phyloP scores from a whole-genome alignment of 805 yeast genomes.

The Saccharomycopsis oosterbeekiorum region DNA sequence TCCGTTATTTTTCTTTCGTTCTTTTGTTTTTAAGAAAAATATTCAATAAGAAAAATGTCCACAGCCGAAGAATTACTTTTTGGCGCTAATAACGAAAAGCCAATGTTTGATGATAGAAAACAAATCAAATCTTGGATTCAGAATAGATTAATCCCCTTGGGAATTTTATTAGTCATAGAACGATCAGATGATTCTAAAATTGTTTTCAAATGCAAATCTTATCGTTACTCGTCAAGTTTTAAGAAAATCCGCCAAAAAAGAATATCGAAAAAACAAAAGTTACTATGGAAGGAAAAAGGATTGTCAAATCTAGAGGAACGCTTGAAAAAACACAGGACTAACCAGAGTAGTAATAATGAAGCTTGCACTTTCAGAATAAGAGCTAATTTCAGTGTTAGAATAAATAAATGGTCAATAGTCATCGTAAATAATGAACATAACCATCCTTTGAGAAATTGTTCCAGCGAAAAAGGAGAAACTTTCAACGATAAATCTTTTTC shows the following conservation, averaged over 20 bases:
- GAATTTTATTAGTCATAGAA: conserved; percentile 24
- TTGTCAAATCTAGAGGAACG: conserved; percentile 3
- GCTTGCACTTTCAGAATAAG: conserved; percentile 55
- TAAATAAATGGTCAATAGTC: conserved; percentile 48
- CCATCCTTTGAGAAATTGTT: conserved; percentile 32
- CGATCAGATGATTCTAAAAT: conserved; percentile 27
- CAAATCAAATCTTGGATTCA: conserved; percentile 19
- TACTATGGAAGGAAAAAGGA: conserved; percentile 21
- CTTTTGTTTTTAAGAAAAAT: background rate
- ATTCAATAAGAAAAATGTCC: background rate
- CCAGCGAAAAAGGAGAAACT: conserved; percentile 1
- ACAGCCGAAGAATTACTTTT: conserved; percentile 3
- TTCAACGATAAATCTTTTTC: conserved; percentile 15
- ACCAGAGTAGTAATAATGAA: background rate
- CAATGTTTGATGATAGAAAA: conserved; percentile 12
- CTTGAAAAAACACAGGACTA: conserved; percentile 8
- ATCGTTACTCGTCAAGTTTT: conserved; percentile 15
- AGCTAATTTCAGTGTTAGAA: conserved; percentile 47
- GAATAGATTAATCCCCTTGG: conserved; percentile 16
- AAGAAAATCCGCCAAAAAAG: conserved; percentile 18
- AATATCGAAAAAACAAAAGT: conserved; percentile 19
- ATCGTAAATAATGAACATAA: conserved; percentile 53
- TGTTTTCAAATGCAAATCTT: conserved; percentile 26
- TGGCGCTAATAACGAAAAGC: conserved; percentile 4
- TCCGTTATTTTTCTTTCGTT: no score